Percentiles rank a stretch among this genome's conserved stretches.
Evolutionary conservation across 352 stramenopile species (phyloP).

Genomic region (Phytophthora syringae): DNA sequence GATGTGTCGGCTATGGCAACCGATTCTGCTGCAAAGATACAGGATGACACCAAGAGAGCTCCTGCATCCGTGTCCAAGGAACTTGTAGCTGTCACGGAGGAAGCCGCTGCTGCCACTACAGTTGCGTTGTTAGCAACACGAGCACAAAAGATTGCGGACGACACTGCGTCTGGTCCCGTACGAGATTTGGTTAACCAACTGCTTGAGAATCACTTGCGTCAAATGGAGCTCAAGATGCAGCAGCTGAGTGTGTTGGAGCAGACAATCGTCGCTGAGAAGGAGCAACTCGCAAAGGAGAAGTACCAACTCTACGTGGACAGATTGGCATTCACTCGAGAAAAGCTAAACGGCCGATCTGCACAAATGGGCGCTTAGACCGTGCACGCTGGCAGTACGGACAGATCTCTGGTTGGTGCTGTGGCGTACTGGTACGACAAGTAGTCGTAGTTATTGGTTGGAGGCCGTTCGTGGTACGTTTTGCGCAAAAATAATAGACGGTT

Average conservation of each 20-base stretch:
- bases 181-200: conserved; percentile 65
- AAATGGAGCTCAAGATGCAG: conserved; percentile 85
- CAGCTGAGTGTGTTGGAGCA: conserved; percentile 67
- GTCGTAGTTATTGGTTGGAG: conserved; percentile 26
- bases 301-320: conserved; percentile 82
- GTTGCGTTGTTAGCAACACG: conserved; percentile 64
- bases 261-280: conserved; percentile 57
- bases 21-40: conserved; percentile 4
- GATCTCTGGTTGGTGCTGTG: no score
- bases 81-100: conserved; percentile 61
- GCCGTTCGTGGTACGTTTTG: conserved; percentile 12
- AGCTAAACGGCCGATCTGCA: conserved; percentile 41
- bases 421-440: no score
- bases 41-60: conserved; percentile 10
- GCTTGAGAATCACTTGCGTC: conserved; percentile 69
- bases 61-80: conserved; percentile 47
- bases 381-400: no score
- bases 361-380: neutral
- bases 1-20: conserved; percentile 16
- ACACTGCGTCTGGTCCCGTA: conserved; percentile 50
- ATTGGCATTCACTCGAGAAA: conserved; percentile 62
- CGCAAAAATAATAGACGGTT: conserved; percentile 25
- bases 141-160: conserved; percentile 52
- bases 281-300: conserved; percentile 65
- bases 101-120: conserved; percentile 67